Base-by-base conservation (phyloP, 192 early-diverging fungal genomes). In the Rhizoclosmatium sp. region DNA sequence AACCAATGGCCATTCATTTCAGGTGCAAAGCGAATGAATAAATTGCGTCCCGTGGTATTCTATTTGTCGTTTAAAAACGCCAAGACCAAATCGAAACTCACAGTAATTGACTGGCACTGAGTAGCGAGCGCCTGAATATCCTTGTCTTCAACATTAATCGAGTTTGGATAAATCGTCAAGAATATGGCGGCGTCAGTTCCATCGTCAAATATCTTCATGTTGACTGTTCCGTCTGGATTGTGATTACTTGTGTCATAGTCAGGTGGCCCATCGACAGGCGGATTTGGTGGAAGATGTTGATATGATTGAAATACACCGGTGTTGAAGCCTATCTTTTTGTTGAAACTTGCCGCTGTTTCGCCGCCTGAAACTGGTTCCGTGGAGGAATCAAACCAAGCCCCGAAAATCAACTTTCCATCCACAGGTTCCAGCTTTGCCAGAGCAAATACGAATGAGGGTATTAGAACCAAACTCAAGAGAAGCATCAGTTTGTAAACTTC, bases 1-100 rank as follows among this genome's bases (percentile, higher is more conserved):
- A 72, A 47, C 80, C 80, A 81, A 31, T 65, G 64, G 2, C 79
- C 79, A 60, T 80, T 80, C 79, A 80, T 80, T 67, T 80, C 79
- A 0, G 79, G 79, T n/a, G 51, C 77, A 2, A 75, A 67, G 7
- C 82, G 78, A 10, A 82, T 31, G 47, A 81, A 80, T 14, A 82
- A 23, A 60, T 58, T 56, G 23, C 82, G 40, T 31, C 64, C 61
- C 3, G 59, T 69, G 5, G 61, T 44, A 58, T n/a, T 69, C 65
- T 75, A 46, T 60, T 59, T 31, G 31, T 31, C 31, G 31, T 31
- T 31, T 31, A 31, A 31, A 66, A 66, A 66, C 31, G 31, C 31
- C 0, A 31, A 31, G 31, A 54, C 16, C 51, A 16, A 54, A 54
- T 12, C 51, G 42, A 60, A 64, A 75, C 7, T 42, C 61, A 39